A percentile compares a stretch with the other conserved stretches of the same genome.
phyloP scores from a whole-genome alignment of 169 alveolate species.

The Eimeria brunetti region DNA sequence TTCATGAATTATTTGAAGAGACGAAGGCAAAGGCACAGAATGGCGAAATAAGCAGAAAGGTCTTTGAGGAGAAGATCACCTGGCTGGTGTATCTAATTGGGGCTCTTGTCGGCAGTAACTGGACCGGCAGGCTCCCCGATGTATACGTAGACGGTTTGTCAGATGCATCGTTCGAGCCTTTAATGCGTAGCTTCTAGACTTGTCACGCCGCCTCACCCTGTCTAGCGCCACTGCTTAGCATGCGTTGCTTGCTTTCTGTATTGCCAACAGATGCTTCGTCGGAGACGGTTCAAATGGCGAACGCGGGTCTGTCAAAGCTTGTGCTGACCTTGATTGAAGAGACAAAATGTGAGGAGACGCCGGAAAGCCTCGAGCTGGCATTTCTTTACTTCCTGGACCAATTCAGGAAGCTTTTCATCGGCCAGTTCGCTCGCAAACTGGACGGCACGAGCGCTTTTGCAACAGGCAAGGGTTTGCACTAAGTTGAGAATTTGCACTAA shows the following conservation, averaged over 20 bases:
- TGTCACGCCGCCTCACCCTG: not conserved
- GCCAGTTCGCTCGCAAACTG: slow-evolving; percentile 87
- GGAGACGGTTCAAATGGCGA: slow-evolving; percentile 61
- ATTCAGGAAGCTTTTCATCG: slow-evolving; percentile 94
- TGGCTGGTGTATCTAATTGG: slow-evolving; percentile 89
- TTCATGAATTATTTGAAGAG: slow-evolving; percentile 80
- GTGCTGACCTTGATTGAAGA: slow-evolving; percentile 73
- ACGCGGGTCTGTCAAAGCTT: slow-evolving; percentile 74
- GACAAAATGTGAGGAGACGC: slow-evolving; percentile 78
- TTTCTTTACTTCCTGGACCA: slow-evolving; percentile 94
- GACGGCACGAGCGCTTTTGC: slow-evolving; percentile 60
- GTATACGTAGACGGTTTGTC: slow-evolving; percentile 53
- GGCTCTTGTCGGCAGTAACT: slow-evolving; percentile 84
- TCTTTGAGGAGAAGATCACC: slow-evolving; percentile 85
- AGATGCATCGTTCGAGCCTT: not conserved
- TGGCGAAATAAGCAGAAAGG: slow-evolving; percentile 82
- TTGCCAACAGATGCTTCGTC: slow-evolving; percentile 53
- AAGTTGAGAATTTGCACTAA: not conserved
- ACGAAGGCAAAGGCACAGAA: slow-evolving; percentile 82
- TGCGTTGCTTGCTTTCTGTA: not conserved
- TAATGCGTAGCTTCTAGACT: not conserved
- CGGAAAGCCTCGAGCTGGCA: slow-evolving; percentile 90
- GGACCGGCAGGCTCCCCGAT: slow-evolving; percentile 81
- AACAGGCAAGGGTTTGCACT: slow-evolving; percentile 14
- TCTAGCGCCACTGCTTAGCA: not conserved